A percentile compares a stretch with the other conserved stretches of the same genome.
phyloP scores from a whole-genome alignment of 2,329 filamentous ascomycete genomes.

The Neonectria sp. region DNA sequence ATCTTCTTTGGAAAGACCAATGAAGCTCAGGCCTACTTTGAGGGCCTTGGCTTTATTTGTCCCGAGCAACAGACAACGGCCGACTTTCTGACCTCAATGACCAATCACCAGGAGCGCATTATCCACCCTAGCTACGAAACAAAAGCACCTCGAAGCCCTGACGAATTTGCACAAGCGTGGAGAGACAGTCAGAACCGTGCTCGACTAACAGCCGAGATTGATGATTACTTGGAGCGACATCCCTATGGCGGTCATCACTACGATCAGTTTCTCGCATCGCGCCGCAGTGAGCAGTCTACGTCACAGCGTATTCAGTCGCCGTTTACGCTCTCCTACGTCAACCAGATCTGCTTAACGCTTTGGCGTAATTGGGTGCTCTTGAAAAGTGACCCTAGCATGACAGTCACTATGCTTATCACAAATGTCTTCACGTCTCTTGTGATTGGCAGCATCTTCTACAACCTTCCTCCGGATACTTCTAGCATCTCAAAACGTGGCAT shows the following conservation, averaged over 20 bases:
- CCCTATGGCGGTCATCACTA: slow-evolving; percentile 18
- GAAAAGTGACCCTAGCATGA: slow-evolving; percentile 55
- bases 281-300: too few relatives aligned
- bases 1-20: slow-evolving; percentile 58
- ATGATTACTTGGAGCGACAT: slow-evolving; percentile 38
- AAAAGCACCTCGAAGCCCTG: slow-evolving; percentile 49
- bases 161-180: slow-evolving; percentile 53
- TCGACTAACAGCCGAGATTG: slow-evolving; percentile 44
- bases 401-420: slow-evolving; percentile 54
- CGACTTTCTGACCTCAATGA: slow-evolving; percentile 1
- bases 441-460: slow-evolving; percentile 65
- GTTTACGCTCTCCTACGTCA: slow-evolving; percentile 58
- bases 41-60: slow-evolving; percentile 49
- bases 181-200: slow-evolving; percentile 36
- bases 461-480: slow-evolving; percentile 56
- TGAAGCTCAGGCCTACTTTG: slow-evolving; percentile 64
- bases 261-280: slow-evolving; percentile 15
- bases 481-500: slow-evolving; percentile 61
- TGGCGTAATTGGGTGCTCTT: slow-evolving; percentile 54
- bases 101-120: slow-evolving; percentile 43
- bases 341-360: slow-evolving; percentile 59
- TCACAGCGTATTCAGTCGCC: too few relatives aligned
- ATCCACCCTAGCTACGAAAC: slow-evolving; percentile 48
- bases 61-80: slow-evolving; percentile 21
- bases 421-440: slow-evolving; percentile 65